These are phyloP conservation scores for Ganoderma lingzhi DNA, from an alignment of 1,284 basidiomycete species.

Conservation along the genomic window DNA sequence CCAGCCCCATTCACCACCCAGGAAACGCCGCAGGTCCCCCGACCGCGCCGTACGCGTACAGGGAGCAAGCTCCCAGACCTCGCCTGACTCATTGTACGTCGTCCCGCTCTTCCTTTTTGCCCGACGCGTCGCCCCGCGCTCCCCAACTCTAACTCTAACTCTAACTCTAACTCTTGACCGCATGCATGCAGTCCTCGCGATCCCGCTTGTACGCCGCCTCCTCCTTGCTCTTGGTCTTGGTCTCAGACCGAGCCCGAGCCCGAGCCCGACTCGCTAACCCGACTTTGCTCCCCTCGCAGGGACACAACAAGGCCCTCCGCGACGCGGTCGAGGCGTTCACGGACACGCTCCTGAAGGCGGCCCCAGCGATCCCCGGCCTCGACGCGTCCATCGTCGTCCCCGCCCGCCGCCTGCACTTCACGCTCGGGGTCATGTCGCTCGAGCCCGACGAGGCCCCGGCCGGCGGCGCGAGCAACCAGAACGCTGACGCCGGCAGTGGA, in stretches of 20 bases:
- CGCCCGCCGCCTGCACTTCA: constrained; percentile 71
- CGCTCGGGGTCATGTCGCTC: constrained; percentile 75
- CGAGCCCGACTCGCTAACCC: not conserved
- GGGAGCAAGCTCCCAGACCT: constrained; percentile 28
- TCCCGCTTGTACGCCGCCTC: constrained; percentile 29
- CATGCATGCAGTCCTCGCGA: constrained; percentile 33
- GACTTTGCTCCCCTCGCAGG: constrained; percentile 44
- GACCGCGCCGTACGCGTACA: not conserved
- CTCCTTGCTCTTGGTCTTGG: not conserved
- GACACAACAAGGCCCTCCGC: constrained; percentile 57
- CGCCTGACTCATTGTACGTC: constrained; percentile 41
- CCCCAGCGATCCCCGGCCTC: constrained; percentile 58
- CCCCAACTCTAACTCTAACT: too few relatives aligned
- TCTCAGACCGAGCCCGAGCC: not conserved
- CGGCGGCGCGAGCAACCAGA: not conserved
- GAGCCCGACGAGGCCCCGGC: constrained; percentile 11
- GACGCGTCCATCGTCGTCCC: constrained; percentile 66
- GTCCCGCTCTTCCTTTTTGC: constrained; percentile 6
- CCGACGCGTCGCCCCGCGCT: too few relatives aligned
- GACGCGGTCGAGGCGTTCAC: constrained; percentile 54
- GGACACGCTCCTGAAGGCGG: constrained; percentile 45
- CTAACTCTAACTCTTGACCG: not conserved
- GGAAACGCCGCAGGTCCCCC: not conserved
- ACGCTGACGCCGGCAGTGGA: too few relatives aligned
- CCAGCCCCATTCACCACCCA: not conserved